Evolutionary conservation across 176 grass and related monocot species (phyloP).

Genomic region (Aegilops tauschii): DNA sequence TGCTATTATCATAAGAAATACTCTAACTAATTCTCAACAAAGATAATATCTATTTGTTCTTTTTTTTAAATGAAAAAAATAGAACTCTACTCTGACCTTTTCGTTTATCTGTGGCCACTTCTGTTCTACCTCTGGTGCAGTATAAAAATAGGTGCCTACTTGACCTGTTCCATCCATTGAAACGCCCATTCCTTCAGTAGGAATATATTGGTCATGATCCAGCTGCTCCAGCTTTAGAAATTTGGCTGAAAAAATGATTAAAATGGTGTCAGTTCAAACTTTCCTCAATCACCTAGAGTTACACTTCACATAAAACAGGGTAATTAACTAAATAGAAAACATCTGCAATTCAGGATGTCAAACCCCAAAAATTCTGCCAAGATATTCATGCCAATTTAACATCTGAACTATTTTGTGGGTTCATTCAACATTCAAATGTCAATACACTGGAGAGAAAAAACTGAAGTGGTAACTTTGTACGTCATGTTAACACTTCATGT

Average conservation of each 20-base stretch:
- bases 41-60: background rate
- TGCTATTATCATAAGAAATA: slow-evolving; percentile 5
- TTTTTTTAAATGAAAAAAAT: background rate
- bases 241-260: slow-evolving; percentile 67
- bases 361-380: slow-evolving; percentile 6
- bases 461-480: background rate
- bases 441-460: slow-evolving; percentile 3
- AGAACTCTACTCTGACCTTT: slow-evolving; percentile 57
- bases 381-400: background rate
- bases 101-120: slow-evolving; percentile 98
- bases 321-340: slow-evolving; percentile 14
- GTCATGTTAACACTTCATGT: background rate
- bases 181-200: slow-evolving; percentile 69
- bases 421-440: background rate
- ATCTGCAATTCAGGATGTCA: slow-evolving; percentile 14
- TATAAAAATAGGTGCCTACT: slow-evolving; percentile 99
- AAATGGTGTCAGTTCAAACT: slow-evolving; percentile 26
- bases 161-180: slow-evolving; percentile 90
- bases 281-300: slow-evolving; percentile 18
- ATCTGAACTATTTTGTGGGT: background rate
- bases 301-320: slow-evolving; percentile 5
- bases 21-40: background rate
- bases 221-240: slow-evolving; percentile 89
- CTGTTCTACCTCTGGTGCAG: slow-evolving; percentile 89
- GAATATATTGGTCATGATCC: slow-evolving; percentile 88